Percentiles rank a stretch among this genome's conserved stretches.
Evolutionary conservation across 129 eudicot genomes (phyloP).

Genomic region (Centrapalus pauciflorus): DNA sequence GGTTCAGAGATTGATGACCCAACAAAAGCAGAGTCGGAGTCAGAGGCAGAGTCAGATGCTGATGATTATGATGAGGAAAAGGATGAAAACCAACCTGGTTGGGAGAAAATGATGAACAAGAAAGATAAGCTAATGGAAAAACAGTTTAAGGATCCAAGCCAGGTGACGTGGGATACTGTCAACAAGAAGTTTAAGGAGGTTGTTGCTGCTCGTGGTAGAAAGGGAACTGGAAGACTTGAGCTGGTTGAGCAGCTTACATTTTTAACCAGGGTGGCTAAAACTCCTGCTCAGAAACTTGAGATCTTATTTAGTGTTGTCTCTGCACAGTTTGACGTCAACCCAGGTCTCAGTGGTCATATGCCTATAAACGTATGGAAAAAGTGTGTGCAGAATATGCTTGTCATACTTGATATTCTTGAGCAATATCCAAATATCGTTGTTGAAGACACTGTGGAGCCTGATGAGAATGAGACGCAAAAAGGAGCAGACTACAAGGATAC

Average conservation of each 20-base stretch:
- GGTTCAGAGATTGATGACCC: constrained; percentile 45
- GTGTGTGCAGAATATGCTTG: constrained; percentile 79
- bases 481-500: constrained; percentile 69
- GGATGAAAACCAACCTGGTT: constrained; percentile 39
- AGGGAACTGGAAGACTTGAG: constrained; percentile 87
- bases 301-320: constrained; percentile 76
- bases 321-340: constrained; percentile 93
- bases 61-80: constrained; percentile 40
- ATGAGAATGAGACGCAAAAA: constrained; percentile 88
- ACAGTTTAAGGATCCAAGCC: constrained; percentile 87
- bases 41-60: constrained; percentile 33
- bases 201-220: constrained; percentile 83
- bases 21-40: constrained; percentile 24
- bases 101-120: constrained; percentile 72
- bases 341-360: constrained; percentile 88
- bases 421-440: constrained; percentile 68
- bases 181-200: constrained; percentile 86
- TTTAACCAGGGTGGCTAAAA: constrained; percentile 79
- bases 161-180: constrained; percentile 84
- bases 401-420: constrained; percentile 68
- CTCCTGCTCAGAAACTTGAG: constrained; percentile 98
- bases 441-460: constrained; percentile 83
- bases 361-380: constrained; percentile 88
- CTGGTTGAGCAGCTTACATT: constrained; percentile 91
- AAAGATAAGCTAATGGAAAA: constrained; percentile 79